phyloP scores from a whole-genome alignment of 441 rosid genomes.

The Capsella rubella region DNA sequence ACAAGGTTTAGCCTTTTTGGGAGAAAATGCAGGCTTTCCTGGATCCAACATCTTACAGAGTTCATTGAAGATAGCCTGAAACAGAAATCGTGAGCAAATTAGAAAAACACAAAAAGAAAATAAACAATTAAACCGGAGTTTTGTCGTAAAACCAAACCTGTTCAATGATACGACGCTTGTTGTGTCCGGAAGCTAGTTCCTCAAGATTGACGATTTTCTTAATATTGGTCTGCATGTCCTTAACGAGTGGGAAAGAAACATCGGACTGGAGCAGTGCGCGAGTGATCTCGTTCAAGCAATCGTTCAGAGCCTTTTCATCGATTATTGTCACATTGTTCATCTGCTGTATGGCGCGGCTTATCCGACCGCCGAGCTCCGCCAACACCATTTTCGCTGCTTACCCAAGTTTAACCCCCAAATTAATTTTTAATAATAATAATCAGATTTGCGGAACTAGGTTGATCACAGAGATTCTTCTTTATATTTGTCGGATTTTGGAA shows the following conservation, averaged over 20 bases:
- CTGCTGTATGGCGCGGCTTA: slow-evolving; percentile 93
- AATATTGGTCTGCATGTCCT: slow-evolving; percentile 83
- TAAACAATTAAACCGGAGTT: too few relatives aligned
- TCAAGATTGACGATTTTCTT: slow-evolving; percentile 91
- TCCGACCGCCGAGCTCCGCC: slow-evolving; percentile 89
- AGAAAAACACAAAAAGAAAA: too few relatives aligned
- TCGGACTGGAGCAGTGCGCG: slow-evolving; percentile 91
- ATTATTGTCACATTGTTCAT: slow-evolving; percentile 97
- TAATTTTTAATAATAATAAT: too few relatives aligned
- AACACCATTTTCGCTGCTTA: slow-evolving; percentile 74
- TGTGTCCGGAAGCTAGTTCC: slow-evolving; percentile 94
- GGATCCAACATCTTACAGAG: too few relatives aligned
- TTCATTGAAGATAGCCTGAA: too few relatives aligned
- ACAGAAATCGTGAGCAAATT: too few relatives aligned
- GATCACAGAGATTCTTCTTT: too few relatives aligned
- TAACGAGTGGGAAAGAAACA: slow-evolving; percentile 92
- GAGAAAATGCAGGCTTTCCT: too few relatives aligned
- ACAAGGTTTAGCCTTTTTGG: too few relatives aligned
- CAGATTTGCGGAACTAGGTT: too few relatives aligned
- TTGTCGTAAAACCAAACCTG: slow-evolving; percentile 45
- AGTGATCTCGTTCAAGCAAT: slow-evolving; percentile 93
- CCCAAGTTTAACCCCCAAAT: too few relatives aligned
- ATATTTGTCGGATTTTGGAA: too few relatives aligned
- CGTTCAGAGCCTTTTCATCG: slow-evolving; percentile 88
- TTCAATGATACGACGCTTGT: slow-evolving; percentile 91